Evolutionary conservation across 345 rosid genomes (phyloP).

Genomic region (Boechera divaricarpa): DNA sequence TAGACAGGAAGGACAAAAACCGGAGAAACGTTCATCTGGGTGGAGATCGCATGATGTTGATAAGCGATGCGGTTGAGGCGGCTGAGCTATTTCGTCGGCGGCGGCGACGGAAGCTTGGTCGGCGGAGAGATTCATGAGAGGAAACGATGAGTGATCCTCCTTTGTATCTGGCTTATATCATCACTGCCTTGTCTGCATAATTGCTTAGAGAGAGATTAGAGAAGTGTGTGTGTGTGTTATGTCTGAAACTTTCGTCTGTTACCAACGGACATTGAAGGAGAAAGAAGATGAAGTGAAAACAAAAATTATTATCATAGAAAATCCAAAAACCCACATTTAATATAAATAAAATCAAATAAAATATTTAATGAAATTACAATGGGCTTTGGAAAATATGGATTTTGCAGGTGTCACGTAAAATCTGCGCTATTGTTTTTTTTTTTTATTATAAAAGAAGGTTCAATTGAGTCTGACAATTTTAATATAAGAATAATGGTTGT

Average conservation of each 20-base stretch:
- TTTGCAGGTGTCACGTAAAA: slow-evolving; percentile 34
- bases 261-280: slow-evolving; percentile 63
- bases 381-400: slow-evolving; percentile 22
- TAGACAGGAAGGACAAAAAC: slow-evolving; percentile 97
- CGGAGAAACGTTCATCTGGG: slow-evolving; percentile 86
- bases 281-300: slow-evolving; percentile 34
- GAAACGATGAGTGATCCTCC: slow-evolving; percentile 49
- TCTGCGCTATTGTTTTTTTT: slow-evolving; percentile 6
- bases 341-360: slow-evolving; percentile 27
- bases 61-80: slow-evolving; percentile 78
- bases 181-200: slow-evolving; percentile 33
- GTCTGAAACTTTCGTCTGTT: slow-evolving; percentile 54
- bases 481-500: slow-evolving; percentile 2
- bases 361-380: slow-evolving; percentile 33
- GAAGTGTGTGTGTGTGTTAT: background rate
- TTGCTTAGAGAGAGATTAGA: background rate
- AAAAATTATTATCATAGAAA: slow-evolving; percentile 25
- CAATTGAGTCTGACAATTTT: slow-evolving; percentile 7
- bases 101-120: slow-evolving; percentile 34
- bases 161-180: slow-evolving; percentile 56
- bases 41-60: slow-evolving; percentile 90
- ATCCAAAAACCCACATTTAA: slow-evolving; percentile 1
- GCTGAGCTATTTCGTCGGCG: slow-evolving; percentile 52
- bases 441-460: background rate
- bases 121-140: slow-evolving; percentile 80